phyloP scores from a whole-genome alignment of 768 basidiomycete species.

The Suillus lakei region DNA sequence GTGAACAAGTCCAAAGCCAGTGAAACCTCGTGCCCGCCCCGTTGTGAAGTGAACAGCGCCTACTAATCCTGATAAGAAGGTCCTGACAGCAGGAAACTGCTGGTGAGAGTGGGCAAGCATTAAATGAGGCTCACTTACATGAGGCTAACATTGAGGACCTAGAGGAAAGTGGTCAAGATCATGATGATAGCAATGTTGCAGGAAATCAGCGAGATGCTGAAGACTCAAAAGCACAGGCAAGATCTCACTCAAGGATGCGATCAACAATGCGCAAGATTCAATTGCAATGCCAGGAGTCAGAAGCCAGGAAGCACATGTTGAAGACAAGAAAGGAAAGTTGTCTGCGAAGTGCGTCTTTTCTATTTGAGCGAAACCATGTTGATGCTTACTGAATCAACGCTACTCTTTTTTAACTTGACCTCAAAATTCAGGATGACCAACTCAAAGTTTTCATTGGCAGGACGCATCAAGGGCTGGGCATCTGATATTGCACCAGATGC shows the following conservation, averaged over 20 bases:
- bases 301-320: background rate
- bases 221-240: background rate
- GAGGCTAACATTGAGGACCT: background rate
- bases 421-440: background rate
- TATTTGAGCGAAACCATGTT: constrained; percentile 5
- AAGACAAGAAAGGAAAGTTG: background rate
- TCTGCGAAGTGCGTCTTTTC: background rate
- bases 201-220: background rate
- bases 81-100: background rate
- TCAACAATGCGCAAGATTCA: background rate
- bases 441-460: background rate
- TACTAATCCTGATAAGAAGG: constrained; percentile 1
- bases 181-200: background rate
- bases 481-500: background rate
- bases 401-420: constrained; percentile 11
- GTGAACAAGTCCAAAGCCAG: background rate
- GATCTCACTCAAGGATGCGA: background rate
- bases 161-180: background rate
- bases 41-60: background rate
- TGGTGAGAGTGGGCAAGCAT: background rate
- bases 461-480: background rate
- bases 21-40: constrained; percentile 1
- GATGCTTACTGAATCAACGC: constrained; percentile 10
- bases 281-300: background rate
- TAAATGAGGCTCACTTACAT: background rate